Evolutionary conservation across 768 basidiomycete species (phyloP).

Genomic region (Leccinum fibrillosum): DNA sequence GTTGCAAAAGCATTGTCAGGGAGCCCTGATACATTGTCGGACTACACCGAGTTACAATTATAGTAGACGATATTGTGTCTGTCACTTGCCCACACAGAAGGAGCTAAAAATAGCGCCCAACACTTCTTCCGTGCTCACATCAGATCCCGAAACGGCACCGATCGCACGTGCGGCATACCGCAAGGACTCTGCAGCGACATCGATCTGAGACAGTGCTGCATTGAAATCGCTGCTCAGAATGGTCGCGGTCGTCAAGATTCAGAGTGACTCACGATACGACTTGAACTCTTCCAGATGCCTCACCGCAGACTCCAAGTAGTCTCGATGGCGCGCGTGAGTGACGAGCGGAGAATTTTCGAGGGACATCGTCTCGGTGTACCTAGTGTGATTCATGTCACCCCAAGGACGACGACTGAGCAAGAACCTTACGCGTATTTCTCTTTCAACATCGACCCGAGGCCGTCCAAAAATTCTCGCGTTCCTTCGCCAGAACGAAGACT

Average conservation of each 20-base stretch:
- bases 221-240: conserved; percentile 2
- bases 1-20: not conserved
- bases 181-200: conserved; percentile 82
- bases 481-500: conserved; percentile 64
- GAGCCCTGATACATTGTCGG: not conserved
- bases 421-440: conserved; percentile 24
- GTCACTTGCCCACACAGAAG: conserved; percentile 86
- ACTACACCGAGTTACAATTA: conserved; percentile 2
- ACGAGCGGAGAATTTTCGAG: conserved; percentile 50
- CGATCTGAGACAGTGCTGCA: conserved; percentile 67
- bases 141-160: conserved; percentile 75
- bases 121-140: conserved; percentile 78
- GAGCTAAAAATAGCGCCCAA: conserved; percentile 79
- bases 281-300: conserved; percentile 32
- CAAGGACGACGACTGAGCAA: not conserved
- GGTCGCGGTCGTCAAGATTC: not conserved
- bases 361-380: conserved; percentile 22
- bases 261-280: conserved; percentile 26
- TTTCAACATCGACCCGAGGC: conserved; percentile 48
- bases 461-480: conserved; percentile 54
- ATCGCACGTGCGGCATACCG: conserved; percentile 82
- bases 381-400: not conserved
- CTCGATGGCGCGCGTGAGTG: conserved; percentile 76
- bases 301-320: conserved; percentile 66
- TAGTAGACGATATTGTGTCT: not conserved